A percentile compares a stretch with the other conserved stretches of the same genome.
These are phyloP conservation scores for Blastocystis sp. DNA, from an alignment of 352 stramenopile species.

Conservation along the genomic window DNA sequence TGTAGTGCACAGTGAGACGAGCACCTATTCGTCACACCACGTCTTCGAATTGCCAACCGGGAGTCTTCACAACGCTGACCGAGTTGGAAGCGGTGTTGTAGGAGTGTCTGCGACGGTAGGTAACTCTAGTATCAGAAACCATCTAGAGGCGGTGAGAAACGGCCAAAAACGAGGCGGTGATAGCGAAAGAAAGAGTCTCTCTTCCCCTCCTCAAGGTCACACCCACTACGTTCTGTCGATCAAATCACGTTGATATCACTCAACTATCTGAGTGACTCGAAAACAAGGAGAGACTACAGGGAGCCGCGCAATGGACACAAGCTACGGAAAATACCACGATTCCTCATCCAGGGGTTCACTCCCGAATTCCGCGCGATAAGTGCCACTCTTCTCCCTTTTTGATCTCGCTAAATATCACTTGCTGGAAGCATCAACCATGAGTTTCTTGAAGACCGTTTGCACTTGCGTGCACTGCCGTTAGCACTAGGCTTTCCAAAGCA, in stretches of 20 bases:
- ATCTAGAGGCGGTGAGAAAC: constrained; percentile 73
- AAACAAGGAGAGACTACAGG: neutral
- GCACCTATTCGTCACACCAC: constrained; percentile 76
- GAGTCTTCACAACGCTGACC: constrained; percentile 89
- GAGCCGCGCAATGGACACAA: neutral
- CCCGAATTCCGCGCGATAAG: neutral
- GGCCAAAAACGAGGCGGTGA: neutral
- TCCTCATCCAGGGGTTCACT: constrained; percentile 22
- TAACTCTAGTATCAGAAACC: constrained; percentile 90
- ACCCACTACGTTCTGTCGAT: neutral
- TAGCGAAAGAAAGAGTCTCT: constrained; percentile 22
- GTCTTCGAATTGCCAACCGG: constrained; percentile 78
- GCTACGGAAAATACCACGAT: neutral
- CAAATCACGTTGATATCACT: neutral
- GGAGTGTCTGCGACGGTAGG: constrained; percentile 89
- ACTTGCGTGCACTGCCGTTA: neutral
- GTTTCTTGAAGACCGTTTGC: constrained; percentile 58
- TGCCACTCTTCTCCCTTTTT: neutral
- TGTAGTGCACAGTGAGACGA: constrained; percentile 87
- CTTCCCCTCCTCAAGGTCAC: neutral
- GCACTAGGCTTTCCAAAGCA: constrained; percentile 45
- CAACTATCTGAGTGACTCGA: neutral
- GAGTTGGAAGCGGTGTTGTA: constrained; percentile 92
- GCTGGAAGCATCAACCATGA: neutral
- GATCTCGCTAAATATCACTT: constrained; percentile 25